Percentiles rank a stretch among this genome's conserved stretches.
These are phyloP conservation scores for Phytophthora constricta DNA, from an alignment of 352 stramenopile species.

Conservation along the genomic window DNA sequence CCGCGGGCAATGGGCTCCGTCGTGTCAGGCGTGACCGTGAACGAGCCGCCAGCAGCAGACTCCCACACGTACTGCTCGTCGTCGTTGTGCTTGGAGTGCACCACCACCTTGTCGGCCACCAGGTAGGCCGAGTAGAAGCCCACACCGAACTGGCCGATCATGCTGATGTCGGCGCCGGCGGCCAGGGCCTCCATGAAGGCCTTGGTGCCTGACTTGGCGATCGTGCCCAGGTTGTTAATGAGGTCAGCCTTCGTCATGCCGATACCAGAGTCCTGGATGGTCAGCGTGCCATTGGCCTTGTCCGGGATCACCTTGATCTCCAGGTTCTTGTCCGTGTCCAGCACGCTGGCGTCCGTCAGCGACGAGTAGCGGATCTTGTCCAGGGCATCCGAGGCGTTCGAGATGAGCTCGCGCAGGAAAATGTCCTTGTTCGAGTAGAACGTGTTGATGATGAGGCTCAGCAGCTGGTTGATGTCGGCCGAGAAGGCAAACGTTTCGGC, in stretches of 20 bases:
- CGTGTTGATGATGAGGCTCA: conserved; percentile 98
- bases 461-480: conserved; percentile 99
- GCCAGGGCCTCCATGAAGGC: conserved; percentile 99
- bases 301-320: conserved; percentile 99
- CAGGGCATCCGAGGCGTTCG: conserved; percentile 96
- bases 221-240: conserved; percentile 99
- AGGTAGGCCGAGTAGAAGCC: conserved; percentile 99
- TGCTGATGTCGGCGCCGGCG: conserved; percentile 98
- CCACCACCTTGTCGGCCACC: conserved; percentile 98
- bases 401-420: conserved; percentile 97
- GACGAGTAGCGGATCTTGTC: conserved; percentile 98
- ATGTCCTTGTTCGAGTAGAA: conserved; percentile 99
- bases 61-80: conserved; percentile 98
- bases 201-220: conserved; percentile 99
- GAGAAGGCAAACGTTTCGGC: conserved; percentile 99
- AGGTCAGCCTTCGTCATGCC: conserved; percentile 99
- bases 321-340: conserved; percentile 97
- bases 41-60: conserved; percentile 97
- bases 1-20: conserved; percentile 89
- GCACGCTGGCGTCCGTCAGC: conserved; percentile 95
- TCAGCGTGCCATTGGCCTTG: conserved; percentile 99
- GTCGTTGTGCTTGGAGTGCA: conserved; percentile 99
- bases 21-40: conserved; percentile 94
- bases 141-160: conserved; percentile 99
- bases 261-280: conserved; percentile 98